These are phyloP conservation scores for Kwoniella botswanensis DNA, from an alignment of 768 basidiomycete species.

Conservation along the genomic window DNA sequence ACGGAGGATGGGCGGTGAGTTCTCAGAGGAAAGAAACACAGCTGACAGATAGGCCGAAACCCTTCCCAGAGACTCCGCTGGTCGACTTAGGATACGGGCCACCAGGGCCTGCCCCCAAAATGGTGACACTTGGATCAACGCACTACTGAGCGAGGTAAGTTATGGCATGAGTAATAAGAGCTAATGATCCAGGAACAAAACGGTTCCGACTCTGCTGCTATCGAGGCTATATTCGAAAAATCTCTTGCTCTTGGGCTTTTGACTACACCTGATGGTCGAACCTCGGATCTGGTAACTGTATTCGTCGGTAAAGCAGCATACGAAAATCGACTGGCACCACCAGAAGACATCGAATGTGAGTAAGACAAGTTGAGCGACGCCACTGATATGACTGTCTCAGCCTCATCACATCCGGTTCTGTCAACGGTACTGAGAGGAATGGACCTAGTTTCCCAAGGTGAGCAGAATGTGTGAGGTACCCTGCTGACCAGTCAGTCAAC, in stretches of 20 bases:
- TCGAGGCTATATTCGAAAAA: constrained; percentile 26
- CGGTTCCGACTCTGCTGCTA: constrained; percentile 12
- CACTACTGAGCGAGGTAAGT: constrained; percentile 39
- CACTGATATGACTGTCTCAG: constrained; percentile 2
- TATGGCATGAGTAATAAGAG: neutral
- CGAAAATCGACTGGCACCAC: constrained; percentile 23
- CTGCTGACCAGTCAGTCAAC: constrained; percentile 61
- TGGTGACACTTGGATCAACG: constrained; percentile 39
- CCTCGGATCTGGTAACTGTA: constrained; percentile 27
- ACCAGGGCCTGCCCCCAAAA: constrained; percentile 50
- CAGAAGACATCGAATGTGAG: constrained; percentile 20
- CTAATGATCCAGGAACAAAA: constrained; percentile 32
- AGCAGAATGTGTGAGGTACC: constrained; percentile 10
- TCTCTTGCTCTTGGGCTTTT: constrained; percentile 40
- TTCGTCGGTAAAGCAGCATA: constrained; percentile 36
- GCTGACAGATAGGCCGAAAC: constrained; percentile 17
- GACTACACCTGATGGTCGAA: constrained; percentile 16
- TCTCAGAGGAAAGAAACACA: neutral
- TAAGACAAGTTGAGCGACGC: neutral
- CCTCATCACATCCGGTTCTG: constrained; percentile 35
- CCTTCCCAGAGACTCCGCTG: constrained; percentile 11
- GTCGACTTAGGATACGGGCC: constrained; percentile 23
- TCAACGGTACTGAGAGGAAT: constrained; percentile 37
- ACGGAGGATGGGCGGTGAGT: constrained; percentile 46
- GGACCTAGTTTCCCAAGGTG: constrained; percentile 31